Evolutionary conservation across 768 basidiomycete genomes (phyloP), one percentile per base, ranked within the genome.

Genomic region (Strobilomyces echinocephalus): DNA sequence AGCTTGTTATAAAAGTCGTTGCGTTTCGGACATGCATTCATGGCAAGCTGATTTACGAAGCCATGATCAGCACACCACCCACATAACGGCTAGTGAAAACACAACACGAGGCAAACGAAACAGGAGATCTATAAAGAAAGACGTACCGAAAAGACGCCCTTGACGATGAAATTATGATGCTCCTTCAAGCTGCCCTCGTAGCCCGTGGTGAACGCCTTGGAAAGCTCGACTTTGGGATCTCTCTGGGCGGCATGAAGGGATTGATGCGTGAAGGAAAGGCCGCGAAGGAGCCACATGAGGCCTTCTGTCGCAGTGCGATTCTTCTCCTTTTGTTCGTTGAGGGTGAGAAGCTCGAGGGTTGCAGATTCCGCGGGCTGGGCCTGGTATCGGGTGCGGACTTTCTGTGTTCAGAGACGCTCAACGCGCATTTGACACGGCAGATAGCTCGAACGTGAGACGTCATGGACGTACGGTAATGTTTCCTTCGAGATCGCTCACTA

Each of bases 201-300:
- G 0, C 89, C 81, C 42, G 83, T 82, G 28, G 74, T 83, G 71
- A 99, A 99, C 18, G 88, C 88, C 0, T 59, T 72, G 2, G 81
- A 62, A 14, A 99, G 81, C 52, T 81, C 78, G 12, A 41, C 51
- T 2, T 66, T 65, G 42, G 80, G 74, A 70, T 95, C 80, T 4
- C 73, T 76, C 62, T 92, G 87, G 0, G 86, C 80, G 42, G 78
- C 73, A 58, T 87, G 79, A 24, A 99, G 81, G 1, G 88, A 88
- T 52, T 80, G 76, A 72, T 85, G 83, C 33, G 95, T 99, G 76
- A 99, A 99, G 28, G 83, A 81, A 49, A 95, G 81, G 3, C 93
- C 97, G 30, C 94, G 84, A 45, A 94, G 79, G 46, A 99, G 80
- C 97, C 97, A 99, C 72, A 97, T 73, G 50, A 97, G 79, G 15